A percentile compares a stretch with the other conserved stretches of the same genome.
phyloP scores from a whole-genome alignment of 2,329 filamentous ascomycete species.

The Kalaharituber pfeilii region DNA sequence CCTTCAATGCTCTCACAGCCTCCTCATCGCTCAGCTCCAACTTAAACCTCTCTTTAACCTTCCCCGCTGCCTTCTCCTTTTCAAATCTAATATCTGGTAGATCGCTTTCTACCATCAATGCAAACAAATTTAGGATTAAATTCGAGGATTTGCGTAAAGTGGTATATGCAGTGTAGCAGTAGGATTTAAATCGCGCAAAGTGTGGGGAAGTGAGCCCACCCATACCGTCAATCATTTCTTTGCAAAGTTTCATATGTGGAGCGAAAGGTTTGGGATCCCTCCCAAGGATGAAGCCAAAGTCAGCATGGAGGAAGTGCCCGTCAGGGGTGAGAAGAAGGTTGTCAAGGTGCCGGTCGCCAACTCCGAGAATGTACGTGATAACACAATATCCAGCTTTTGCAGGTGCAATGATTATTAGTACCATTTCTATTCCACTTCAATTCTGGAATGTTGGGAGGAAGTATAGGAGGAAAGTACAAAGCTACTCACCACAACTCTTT shows the following conservation, averaged over 20 bases:
- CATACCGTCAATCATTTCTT: constrained; percentile 98
- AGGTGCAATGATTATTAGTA: background rate
- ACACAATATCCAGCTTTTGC: constrained; percentile 73
- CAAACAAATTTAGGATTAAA: constrained; percentile 85
- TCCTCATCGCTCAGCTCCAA: constrained; percentile 84
- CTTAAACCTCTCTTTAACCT: constrained; percentile 89
- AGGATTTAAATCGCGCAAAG: constrained; percentile 80
- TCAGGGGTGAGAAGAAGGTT: constrained; percentile 82
- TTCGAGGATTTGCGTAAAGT: constrained; percentile 79
- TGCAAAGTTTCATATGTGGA: constrained; percentile 88
- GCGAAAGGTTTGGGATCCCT: constrained; percentile 95
- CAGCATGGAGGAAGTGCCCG: constrained; percentile 92
- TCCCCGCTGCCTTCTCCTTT: constrained; percentile 82
- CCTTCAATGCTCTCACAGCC: constrained; percentile 72
- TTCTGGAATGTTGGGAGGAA: no score
- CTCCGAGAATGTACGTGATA: constrained; percentile 91
- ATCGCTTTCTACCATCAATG: constrained; percentile 91
- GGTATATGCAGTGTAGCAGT: constrained; percentile 88
- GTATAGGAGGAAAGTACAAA: no score
- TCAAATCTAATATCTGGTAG: constrained; percentile 89
- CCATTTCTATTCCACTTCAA: background rate
- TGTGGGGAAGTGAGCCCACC: constrained; percentile 65
- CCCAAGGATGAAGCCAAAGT: constrained; percentile 95
- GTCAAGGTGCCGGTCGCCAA: constrained; percentile 88
- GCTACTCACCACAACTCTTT: constrained; percentile 49